Percentiles rank a stretch among this genome's conserved stretches.
These are phyloP conservation scores for Xylaria castorea DNA, from an alignment of 495 filamentous ascomycete species.

Conservation along the genomic window DNA sequence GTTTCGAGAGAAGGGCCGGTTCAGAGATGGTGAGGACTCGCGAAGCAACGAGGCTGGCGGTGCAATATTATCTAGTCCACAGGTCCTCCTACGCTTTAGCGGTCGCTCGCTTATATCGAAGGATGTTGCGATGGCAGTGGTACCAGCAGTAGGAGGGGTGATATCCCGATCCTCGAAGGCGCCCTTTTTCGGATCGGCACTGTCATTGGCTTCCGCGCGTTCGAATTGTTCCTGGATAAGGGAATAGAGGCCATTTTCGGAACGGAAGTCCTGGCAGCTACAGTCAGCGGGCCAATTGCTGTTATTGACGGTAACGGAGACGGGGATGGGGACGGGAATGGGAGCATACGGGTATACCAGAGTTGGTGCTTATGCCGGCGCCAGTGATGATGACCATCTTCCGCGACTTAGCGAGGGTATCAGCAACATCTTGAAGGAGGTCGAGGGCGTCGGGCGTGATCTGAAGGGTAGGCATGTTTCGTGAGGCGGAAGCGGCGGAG, in stretches of 20 bases:
- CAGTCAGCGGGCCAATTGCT: slow-evolving; percentile 28
- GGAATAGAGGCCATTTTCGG: slow-evolving; percentile 71
- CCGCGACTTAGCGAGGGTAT: slow-evolving; percentile 63
- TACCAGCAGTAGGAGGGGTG: background rate
- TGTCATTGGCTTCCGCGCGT: slow-evolving; percentile 42
- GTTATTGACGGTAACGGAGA: background rate
- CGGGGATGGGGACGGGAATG: too few relatives aligned
- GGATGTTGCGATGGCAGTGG: background rate
- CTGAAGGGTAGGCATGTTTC: slow-evolving; percentile 61
- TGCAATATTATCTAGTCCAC: slow-evolving; percentile 24
- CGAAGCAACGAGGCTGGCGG: background rate
- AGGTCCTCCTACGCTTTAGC: slow-evolving; percentile 51
- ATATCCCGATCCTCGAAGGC: slow-evolving; percentile 1
- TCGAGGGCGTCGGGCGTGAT: slow-evolving; percentile 56
- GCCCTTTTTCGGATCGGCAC: slow-evolving; percentile 24
- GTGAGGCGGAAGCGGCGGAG: background rate
- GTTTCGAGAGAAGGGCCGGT: background rate
- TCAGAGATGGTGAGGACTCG: background rate
- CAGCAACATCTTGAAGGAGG: slow-evolving; percentile 66
- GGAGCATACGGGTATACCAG: slow-evolving; percentile 69
- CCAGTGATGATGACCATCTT: slow-evolving; percentile 73
- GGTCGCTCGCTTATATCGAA: slow-evolving; percentile 48
- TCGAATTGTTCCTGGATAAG: slow-evolving; percentile 71
- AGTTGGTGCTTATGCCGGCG: slow-evolving; percentile 76
- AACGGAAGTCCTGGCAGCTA: slow-evolving; percentile 69